Percentiles rank a stretch among this genome's conserved stretches.
phyloP scores from a whole-genome alignment of 2,329 filamentous ascomycete species.

The Geoglossum cookeanum region DNA sequence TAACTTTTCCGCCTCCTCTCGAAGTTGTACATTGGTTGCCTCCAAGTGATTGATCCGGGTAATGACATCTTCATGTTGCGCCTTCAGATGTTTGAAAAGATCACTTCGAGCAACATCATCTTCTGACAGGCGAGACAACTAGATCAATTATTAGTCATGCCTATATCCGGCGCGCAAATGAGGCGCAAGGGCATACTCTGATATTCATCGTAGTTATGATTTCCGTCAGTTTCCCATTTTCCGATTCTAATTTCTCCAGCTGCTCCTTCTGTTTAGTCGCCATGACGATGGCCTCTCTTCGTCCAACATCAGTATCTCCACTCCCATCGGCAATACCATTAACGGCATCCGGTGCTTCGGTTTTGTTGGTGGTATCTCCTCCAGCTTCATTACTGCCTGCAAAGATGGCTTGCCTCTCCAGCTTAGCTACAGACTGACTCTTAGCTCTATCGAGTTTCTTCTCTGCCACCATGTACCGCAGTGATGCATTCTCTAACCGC shows the following conservation, averaged over 20 bases:
- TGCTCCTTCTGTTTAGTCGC: slow-evolving; percentile 77
- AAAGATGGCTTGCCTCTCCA: slow-evolving; percentile 74
- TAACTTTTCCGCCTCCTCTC: slow-evolving; percentile 68
- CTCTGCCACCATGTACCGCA: slow-evolving; percentile 87
- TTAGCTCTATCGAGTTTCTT: slow-evolving; percentile 81
- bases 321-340: slow-evolving; percentile 31
- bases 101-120: slow-evolving; percentile 90
- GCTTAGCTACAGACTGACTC: slow-evolving; percentile 74
- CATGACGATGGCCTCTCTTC: slow-evolving; percentile 58
- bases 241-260: slow-evolving; percentile 55
- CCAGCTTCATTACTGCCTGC: slow-evolving; percentile 31
- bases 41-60: slow-evolving; percentile 83
- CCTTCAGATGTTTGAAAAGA: slow-evolving; percentile 79
- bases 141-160: slow-evolving; percentile 8
- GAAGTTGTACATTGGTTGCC: slow-evolving; percentile 65
- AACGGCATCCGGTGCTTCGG: slow-evolving; percentile 8
- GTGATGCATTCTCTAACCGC: slow-evolving; percentile 69
- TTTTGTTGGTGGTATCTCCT: slow-evolving; percentile 7
- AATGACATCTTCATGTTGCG: slow-evolving; percentile 80
- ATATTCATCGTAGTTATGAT: slow-evolving; percentile 58
- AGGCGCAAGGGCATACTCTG: slow-evolving; percentile 23
- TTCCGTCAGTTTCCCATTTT: slow-evolving; percentile 55
- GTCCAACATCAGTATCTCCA: slow-evolving; percentile 53
- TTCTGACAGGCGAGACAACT: slow-evolving; percentile 57
- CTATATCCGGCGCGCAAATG: slow-evolving; percentile 1